phyloP scores from a whole-genome alignment of 1,284 basidiomycete genomes.

The Mixia osmundae region DNA sequence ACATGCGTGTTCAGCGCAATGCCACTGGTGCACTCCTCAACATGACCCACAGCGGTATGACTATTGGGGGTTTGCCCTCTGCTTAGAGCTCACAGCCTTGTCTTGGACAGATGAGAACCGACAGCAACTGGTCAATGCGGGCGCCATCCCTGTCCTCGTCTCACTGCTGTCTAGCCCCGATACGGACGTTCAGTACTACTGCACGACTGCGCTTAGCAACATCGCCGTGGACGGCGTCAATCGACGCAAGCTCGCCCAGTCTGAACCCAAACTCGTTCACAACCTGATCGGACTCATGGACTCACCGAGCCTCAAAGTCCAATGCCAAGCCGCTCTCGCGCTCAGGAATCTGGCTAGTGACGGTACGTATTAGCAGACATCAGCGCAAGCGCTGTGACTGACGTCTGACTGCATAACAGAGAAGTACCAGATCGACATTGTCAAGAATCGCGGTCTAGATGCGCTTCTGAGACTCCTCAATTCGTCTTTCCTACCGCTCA shows the following conservation, averaged over 20 bases:
- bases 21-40: constrained; percentile 94
- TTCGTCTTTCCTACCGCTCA: constrained; percentile 94
- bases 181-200: constrained; percentile 99
- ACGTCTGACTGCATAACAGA: constrained; percentile 30
- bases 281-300: constrained; percentile 95
- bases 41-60: constrained; percentile 90
- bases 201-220: constrained; percentile 93
- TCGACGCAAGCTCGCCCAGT: constrained; percentile 82
- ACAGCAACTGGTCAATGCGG: constrained; percentile 94
- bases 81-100: neutral
- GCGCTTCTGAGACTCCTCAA: constrained; percentile 83
- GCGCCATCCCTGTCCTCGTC: constrained; percentile 93
- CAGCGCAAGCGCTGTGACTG: constrained; percentile 1
- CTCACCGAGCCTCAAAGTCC: constrained; percentile 88
- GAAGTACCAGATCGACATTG: constrained; percentile 98
- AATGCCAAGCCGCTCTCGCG: constrained; percentile 93
- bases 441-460: constrained; percentile 79
- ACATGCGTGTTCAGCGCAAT: constrained; percentile 97
- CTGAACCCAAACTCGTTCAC: constrained; percentile 81
- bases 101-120: constrained; percentile 64
- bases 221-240: constrained; percentile 90
- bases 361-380: constrained; percentile 31
- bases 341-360: constrained; percentile 92
- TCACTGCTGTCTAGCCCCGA: constrained; percentile 86
- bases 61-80: neutral